Evolutionary conservation across 2,329 filamentous ascomycete genomes (phyloP), one percentile per base, ranked within the genome.

Genomic region (Sclerotinia spermophila): DNA sequence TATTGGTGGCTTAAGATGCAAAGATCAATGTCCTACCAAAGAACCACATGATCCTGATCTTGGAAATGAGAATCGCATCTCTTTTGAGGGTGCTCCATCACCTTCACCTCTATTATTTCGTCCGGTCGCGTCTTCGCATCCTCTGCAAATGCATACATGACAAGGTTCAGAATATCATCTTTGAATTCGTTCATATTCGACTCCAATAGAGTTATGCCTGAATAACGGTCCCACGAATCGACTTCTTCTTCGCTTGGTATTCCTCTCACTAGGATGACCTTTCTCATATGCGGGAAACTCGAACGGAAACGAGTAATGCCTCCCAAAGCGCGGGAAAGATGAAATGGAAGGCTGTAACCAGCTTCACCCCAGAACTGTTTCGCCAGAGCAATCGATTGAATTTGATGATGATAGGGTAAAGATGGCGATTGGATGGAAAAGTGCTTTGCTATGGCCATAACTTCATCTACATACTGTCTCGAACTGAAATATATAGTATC

Each of bases 401-500:
- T 71, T 24, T 65, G 68, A 45, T 72, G 62, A 38, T 67, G 55
- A 8, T 71, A 53, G 13, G 51, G 44, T 5, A 62, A 19, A 21
- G 30, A 72, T 21, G 33, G 15, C 21, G 58, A 40, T n/a, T 55
- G 42, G 3, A 38, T 51, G 38, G 45, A 48, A 38, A 72, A 72
- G 51, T 68, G 66, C 56, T 67, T 61, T 60, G 40, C 51, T 8
- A 72, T 71, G 3, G 59, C 62, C 30, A 19, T 35, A 21, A 72
- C 40, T 51, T 72, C 71, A 21, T 72, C 68, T 21, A 59, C 58
- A 40, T 64, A 71, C 33, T 68, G 55, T 19, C 71, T 68, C 19
- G 58, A 55, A 30, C 71, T 66, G 45, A 72, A 67, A 48, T 71
- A 72, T 10, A 72, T 44, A 33, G 67, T 65, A 33, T 72, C 68